Evolutionary conservation across 495 filamentous ascomycete genomes (phyloP).

Genomic region (Neurospora sp.): DNA sequence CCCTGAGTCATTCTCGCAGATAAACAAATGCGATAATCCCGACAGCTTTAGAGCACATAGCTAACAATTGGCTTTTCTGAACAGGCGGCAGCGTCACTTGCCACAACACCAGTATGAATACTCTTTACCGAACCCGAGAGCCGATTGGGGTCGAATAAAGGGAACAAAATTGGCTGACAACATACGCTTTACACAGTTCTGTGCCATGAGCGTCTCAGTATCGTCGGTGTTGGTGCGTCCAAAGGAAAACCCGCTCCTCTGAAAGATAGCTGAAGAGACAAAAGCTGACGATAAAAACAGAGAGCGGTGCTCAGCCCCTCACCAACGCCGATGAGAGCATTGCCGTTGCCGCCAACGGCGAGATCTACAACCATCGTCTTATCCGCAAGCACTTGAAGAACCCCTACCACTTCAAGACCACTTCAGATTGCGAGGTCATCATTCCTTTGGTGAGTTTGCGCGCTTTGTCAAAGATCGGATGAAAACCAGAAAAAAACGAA

Average conservation of each 20-base stretch:
- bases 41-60: not conserved
- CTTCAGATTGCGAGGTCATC: constrained; percentile 96
- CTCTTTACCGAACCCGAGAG: not conserved
- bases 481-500: no score
- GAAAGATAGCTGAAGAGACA: not conserved
- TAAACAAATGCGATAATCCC: constrained; percentile 3
- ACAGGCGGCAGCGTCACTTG: constrained; percentile 79
- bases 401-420: constrained; percentile 89
- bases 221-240: constrained; percentile 71
- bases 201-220: constrained; percentile 91
- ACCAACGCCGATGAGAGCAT: constrained; percentile 83
- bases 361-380: constrained; percentile 98
- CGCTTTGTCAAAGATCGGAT: not conserved
- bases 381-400: constrained; percentile 73
- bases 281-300: not conserved
- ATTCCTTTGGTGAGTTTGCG: constrained; percentile 71
- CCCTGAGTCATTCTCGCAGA: constrained; percentile 12
- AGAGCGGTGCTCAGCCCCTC: constrained; percentile 89
- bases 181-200: constrained; percentile 51
- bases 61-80: constrained; percentile 8
- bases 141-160: not conserved
- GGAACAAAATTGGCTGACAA: constrained; percentile 11
- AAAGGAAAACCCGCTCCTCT: not conserved
- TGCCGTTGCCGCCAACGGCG: constrained; percentile 93
- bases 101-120: constrained; percentile 71